Conservation (phyloP, 2,329 filamentous ascomycete species). For the Metarhizium anisopliae region DNA sequence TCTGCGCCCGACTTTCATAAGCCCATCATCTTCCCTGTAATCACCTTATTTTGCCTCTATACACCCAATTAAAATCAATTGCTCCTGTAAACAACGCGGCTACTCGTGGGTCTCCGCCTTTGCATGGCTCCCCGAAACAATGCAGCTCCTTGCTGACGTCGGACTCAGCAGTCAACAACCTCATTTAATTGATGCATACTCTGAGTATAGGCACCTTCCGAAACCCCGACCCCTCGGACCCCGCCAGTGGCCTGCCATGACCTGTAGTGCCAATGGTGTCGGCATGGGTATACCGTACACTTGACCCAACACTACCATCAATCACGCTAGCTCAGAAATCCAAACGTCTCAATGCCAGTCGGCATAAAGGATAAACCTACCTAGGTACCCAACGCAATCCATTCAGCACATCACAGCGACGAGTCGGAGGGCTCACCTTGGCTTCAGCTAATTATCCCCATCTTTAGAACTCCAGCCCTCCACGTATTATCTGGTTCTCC, state of each 20-base stretch:
- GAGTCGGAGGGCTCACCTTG: background rate
- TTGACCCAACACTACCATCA: too few species aligned
- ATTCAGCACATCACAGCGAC: background rate
- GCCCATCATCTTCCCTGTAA: too few species aligned
- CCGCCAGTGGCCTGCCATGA: conserved; percentile 5
- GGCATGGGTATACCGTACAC: background rate
- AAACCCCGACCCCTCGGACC: conserved; percentile 3
- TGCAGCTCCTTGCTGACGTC: too few species aligned
- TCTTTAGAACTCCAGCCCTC: background rate
- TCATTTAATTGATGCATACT: conserved; percentile 14
- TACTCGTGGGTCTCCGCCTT: too few species aligned
- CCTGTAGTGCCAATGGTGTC: background rate
- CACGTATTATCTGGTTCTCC: background rate
- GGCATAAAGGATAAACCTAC: background rate
- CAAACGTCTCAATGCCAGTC: background rate
- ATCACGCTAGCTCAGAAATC: background rate
- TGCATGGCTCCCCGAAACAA: too few species aligned
- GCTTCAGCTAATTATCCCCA: background rate
- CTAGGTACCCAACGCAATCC: background rate
- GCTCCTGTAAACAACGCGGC: too few species aligned
- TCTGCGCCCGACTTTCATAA: too few species aligned
- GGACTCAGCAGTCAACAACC: too few species aligned
- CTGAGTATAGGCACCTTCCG: conserved; percentile 16
- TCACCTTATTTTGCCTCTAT: too few species aligned
- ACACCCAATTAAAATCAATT: too few species aligned